Conservation (phyloP, 208 protist genomes). For the Trypanosoma lewisi region DNA sequence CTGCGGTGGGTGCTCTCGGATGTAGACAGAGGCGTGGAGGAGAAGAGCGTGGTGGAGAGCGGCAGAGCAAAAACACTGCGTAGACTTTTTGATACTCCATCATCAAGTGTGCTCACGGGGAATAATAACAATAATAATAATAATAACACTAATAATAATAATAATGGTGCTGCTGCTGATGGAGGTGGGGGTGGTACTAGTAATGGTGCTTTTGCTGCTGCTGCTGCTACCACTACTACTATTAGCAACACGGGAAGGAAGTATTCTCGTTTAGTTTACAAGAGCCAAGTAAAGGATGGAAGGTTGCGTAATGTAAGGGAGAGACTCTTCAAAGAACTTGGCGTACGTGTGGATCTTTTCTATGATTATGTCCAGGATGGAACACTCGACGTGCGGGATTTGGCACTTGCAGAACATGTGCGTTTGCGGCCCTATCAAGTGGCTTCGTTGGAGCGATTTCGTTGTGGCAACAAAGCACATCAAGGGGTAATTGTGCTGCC, state of each 20-base stretch:
- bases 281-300: slow-evolving; percentile 64
- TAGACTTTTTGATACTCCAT: slow-evolving; percentile 24
- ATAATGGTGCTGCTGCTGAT: too few species aligned
- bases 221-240: neutral
- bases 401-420: slow-evolving; percentile 60
- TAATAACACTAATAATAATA: too few species aligned
- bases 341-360: slow-evolving; percentile 81
- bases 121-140: too few species aligned
- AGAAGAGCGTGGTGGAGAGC: slow-evolving; percentile 26
- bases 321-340: slow-evolving; percentile 62
- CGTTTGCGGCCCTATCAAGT: slow-evolving; percentile 85
- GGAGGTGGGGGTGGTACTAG: too few species aligned
- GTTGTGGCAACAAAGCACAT: slow-evolving; percentile 76
- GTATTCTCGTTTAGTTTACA: slow-evolving; percentile 65
- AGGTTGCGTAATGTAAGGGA: slow-evolving; percentile 74
- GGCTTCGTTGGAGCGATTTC: slow-evolving; percentile 83
- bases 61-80: slow-evolving; percentile 22
- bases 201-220: too few species aligned
- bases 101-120: neutral
- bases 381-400: slow-evolving; percentile 49
- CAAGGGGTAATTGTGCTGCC: slow-evolving; percentile 98
- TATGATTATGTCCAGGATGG: slow-evolving; percentile 84
- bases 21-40: slow-evolving; percentile 61
- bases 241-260: neutral
- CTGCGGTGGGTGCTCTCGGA: slow-evolving; percentile 82